Conservation (phyloP, 129 eudicot genomes). For the Apium graveolens region DNA sequence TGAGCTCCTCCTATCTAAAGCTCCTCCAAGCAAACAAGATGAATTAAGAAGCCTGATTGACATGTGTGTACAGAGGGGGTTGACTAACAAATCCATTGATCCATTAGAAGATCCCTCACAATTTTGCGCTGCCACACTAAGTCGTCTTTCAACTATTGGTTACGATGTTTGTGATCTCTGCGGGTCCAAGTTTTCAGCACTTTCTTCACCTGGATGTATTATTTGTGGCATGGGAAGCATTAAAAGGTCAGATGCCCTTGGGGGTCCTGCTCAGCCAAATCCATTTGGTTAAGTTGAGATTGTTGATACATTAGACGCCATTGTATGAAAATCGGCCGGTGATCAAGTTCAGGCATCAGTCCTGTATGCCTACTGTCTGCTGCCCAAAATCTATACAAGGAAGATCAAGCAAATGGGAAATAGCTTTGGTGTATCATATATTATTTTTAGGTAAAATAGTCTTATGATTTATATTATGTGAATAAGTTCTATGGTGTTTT, state of each 20-base stretch:
- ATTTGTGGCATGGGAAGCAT: slow-evolving; percentile 99
- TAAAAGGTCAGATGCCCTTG: slow-evolving; percentile 85
- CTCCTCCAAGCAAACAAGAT: slow-evolving; percentile 92
- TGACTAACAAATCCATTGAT: slow-evolving; percentile 84
- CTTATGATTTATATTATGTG: background rate
- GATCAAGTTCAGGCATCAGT: background rate
- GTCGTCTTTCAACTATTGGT: slow-evolving; percentile 91
- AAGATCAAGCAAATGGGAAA: background rate
- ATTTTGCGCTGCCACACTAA: slow-evolving; percentile 96
- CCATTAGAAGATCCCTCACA: slow-evolving; percentile 98
- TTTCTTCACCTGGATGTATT: slow-evolving; percentile 89
- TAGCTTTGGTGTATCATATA: background rate
- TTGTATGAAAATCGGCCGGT: background rate
- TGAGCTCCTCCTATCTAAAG: slow-evolving; percentile 79
- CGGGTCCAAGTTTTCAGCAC: slow-evolving; percentile 95
- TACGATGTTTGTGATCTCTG: slow-evolving; percentile 96
- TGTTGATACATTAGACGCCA: background rate
- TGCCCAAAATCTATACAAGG: background rate
- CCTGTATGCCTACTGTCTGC: background rate
- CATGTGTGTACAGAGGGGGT: slow-evolving; percentile 86
- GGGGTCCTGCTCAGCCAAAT: slow-evolving; percentile 73
- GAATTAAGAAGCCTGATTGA: slow-evolving; percentile 85
- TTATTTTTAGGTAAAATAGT: background rate
- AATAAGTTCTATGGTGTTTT: background rate
- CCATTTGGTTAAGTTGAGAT: slow-evolving; percentile 68